Evolutionary conservation across 2,329 filamentous ascomycete species (phyloP).

Genomic region (Colletotrichum neosansevieriae): DNA sequence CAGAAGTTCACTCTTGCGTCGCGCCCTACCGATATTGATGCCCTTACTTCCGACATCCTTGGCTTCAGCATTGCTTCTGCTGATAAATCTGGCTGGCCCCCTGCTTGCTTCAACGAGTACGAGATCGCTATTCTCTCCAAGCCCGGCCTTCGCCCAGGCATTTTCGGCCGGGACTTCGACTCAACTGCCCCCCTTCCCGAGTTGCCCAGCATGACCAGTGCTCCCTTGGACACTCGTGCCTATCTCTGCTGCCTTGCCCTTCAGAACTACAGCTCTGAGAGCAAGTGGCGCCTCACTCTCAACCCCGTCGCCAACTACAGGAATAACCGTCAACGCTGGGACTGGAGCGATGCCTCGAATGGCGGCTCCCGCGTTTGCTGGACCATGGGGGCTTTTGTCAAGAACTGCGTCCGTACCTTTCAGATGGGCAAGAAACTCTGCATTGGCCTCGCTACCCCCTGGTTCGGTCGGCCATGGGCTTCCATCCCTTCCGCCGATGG

Average conservation of each 20-base stretch:
- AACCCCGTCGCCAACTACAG: neutral
- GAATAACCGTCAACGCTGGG: rapidly evolving
- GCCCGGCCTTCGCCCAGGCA: rapidly evolving
- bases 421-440: neutral
- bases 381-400: neutral
- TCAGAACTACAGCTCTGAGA: neutral
- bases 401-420: neutral
- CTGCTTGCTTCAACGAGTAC: rapidly evolving
- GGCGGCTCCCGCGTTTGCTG: neutral
- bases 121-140: neutral
- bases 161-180: neutral
- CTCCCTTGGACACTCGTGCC: rapidly evolving
- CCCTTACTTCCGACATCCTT: neutral
- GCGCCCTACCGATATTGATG: rapidly evolving
- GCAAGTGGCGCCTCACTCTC: neutral
- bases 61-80: rapidly evolving
- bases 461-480: conserved; percentile 10
- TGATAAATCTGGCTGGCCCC: neutral
- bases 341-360: rapidly evolving
- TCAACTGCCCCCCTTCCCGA: rapidly evolving
- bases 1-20: neutral
- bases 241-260: neutral
- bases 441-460: neutral
- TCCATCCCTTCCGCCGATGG: neutral
- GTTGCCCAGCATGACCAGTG: neutral